A percentile compares a stretch with the other conserved stretches of the same genome.
These are phyloP conservation scores for Leishmania arabica DNA, from an alignment of 208 protist genomes.

Conservation along the genomic window DNA sequence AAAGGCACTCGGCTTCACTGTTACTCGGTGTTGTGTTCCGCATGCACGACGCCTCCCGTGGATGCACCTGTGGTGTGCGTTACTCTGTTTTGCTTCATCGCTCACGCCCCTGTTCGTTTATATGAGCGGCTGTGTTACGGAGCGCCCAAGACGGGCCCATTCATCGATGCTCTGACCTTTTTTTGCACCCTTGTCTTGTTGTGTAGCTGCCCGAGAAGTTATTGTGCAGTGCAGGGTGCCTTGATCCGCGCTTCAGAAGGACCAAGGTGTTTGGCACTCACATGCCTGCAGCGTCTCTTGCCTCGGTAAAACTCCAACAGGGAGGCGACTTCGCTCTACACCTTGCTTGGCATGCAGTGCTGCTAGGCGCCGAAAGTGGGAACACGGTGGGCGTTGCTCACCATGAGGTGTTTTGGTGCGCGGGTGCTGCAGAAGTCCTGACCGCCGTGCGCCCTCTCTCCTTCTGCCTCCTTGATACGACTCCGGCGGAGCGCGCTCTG, in stretches of 20 bases:
- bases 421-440: not conserved
- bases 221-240: not conserved
- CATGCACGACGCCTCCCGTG: not conserved
- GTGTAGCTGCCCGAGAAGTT: not conserved
- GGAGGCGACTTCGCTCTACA: not conserved
- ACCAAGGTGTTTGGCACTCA: not conserved
- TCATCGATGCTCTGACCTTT: not conserved
- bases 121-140: not conserved
- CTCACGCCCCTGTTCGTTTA: not conserved
- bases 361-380: too few species aligned
- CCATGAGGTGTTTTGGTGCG: not conserved
- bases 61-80: not conserved
- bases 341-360: not conserved
- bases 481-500: not conserved
- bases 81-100: constrained; percentile 9
- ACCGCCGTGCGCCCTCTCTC: not conserved
- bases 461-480: not conserved
- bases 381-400: not conserved
- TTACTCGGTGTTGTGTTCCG: too few species aligned
- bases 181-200: not conserved
- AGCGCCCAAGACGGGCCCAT: too few species aligned
- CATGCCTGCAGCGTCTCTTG: not conserved
- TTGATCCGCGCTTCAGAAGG: not conserved
- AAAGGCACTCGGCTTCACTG: too few species aligned
- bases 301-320: not conserved